These are phyloP conservation scores for Melanogaster broomeanus DNA, from an alignment of 768 basidiomycete genomes.

Conservation along the genomic window DNA sequence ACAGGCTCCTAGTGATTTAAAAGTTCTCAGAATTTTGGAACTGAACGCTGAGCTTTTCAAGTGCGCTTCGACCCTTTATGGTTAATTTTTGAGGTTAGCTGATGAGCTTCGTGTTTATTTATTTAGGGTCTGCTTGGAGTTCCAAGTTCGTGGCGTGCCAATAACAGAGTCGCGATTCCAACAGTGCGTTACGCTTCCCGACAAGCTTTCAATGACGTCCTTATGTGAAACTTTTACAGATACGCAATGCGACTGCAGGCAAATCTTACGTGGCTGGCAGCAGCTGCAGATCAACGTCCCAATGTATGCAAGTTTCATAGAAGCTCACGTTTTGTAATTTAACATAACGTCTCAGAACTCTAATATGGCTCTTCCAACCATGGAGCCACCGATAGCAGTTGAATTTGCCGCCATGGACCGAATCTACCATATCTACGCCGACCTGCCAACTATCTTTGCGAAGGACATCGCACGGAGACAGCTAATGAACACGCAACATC, in stretches of 20 bases:
- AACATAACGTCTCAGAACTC: conserved; percentile 24
- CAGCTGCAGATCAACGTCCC: conserved; percentile 61
- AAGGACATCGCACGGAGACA: conserved; percentile 58
- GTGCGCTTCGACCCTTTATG: conserved; percentile 39
- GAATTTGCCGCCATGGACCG: conserved; percentile 58
- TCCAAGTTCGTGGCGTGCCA: conserved; percentile 54
- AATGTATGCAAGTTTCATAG: conserved; percentile 39
- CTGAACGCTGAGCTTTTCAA: conserved; percentile 70
- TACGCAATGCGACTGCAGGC: conserved; percentile 63
- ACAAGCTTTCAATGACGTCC: not conserved
- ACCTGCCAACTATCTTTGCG: conserved; percentile 61
- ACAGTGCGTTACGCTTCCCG: conserved; percentile 46
- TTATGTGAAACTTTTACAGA: conserved; percentile 37
- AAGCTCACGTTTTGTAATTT: conserved; percentile 4
- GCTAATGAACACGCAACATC: conserved; percentile 28
- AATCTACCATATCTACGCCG: conserved; percentile 63
- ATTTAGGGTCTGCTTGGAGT: conserved; percentile 58
- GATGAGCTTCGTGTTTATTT: conserved; percentile 4
- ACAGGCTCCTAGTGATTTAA: conserved; percentile 29
- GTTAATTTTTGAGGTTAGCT: conserved; percentile 4
- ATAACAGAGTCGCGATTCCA: conserved; percentile 51
- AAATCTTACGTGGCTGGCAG: conserved; percentile 72
- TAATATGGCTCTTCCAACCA: conserved; percentile 49
- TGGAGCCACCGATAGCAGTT: conserved; percentile 55
- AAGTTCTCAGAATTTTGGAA: conserved; percentile 62